Evolutionary conservation across 345 rosid species (phyloP), one percentile per base, ranked within the genome.

Genomic region (Eucalyptus guilfoylei): DNA sequence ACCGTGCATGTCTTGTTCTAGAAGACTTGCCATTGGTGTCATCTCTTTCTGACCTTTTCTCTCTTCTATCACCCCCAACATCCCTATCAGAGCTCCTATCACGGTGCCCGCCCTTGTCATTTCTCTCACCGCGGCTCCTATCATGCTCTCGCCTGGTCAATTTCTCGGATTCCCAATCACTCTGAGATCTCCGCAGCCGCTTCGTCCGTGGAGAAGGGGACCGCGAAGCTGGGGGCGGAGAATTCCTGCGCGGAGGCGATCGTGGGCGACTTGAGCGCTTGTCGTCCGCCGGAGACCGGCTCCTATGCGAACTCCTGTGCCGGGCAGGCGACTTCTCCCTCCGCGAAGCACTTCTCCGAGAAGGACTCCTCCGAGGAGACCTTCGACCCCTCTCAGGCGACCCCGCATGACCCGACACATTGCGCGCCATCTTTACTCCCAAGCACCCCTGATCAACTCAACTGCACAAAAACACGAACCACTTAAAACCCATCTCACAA

Each of bases 171-270:
- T 92, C 96, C 76, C 91, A 93, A 87, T 94, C 98, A 54, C 90
- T 92, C 89, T 92, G 93, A 49, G 92, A 93, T 91, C 93, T 94
- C 91, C 93, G 93, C 90, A 97, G 55, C 76, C 96, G 93, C 91
- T 94, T 95, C 7, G 96, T 93, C 49, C 92, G 93, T 1, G 96
- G 98, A 86, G 99, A 96, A 88, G 97, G 98, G 88, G 98, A 97
- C 85, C 90, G 91, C 28, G 95, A 92, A 64, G 86, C 88, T 58
- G 92, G 93, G 55, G 90, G 89, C 34, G 40, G n/a, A 1, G 94
- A 90, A 81, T 88, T 91, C 11, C 88, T 87, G 83, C 49, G 93
- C 42, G 83, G 90, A 17, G 96, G 93, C 91, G 95, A 93, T 89
- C 90, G 92, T 37, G 90, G 52, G 69, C 28, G 93, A 80, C 80